phyloP scores from a whole-genome alignment of 1,284 basidiomycete species.

The Moniliophthora roreri region DNA sequence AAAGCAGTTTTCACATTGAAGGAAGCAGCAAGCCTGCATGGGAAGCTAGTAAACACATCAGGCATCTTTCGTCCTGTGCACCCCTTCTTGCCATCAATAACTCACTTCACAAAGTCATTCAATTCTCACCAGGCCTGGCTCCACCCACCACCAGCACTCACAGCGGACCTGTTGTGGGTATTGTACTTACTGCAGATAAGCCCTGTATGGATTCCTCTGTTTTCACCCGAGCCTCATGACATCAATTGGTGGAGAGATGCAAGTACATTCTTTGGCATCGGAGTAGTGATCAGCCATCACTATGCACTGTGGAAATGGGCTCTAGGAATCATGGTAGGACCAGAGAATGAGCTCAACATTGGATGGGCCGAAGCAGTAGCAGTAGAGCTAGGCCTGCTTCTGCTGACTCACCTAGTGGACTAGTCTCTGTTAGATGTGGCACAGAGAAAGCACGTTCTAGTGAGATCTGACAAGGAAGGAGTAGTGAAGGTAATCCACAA shows the following conservation, averaged over 20 bases:
- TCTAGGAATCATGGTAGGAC: slow-evolving; percentile 28
- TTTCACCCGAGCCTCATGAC: slow-evolving; percentile 19
- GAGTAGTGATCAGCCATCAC: slow-evolving; percentile 27
- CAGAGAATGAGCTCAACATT: slow-evolving; percentile 27
- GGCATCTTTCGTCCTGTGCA: slow-evolving; percentile 30
- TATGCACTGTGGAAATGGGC: slow-evolving; percentile 35
- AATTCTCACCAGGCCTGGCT: slow-evolving; percentile 12
- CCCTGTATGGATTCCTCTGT: slow-evolving; percentile 24
- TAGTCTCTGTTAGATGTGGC: slow-evolving; percentile 9
- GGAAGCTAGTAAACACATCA: slow-evolving; percentile 34
- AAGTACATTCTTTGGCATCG: slow-evolving; percentile 38
- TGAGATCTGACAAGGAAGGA: slow-evolving; percentile 30
- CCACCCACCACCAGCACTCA: slow-evolving; percentile 8
- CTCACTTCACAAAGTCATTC: slow-evolving; percentile 23
- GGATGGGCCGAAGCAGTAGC: slow-evolving; percentile 38
- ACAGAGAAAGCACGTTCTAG: slow-evolving; percentile 10
- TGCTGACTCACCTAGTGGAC: slow-evolving; percentile 15
- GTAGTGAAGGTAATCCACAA: slow-evolving; percentile 28
- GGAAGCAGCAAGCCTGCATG: slow-evolving; percentile 31
- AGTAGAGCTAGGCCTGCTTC: slow-evolving; percentile 31
- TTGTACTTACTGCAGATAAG: slow-evolving; percentile 16
- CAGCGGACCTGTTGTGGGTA: slow-evolving; percentile 23
- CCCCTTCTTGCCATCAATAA: slow-evolving; percentile 27
- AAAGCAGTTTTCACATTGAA: slow-evolving; percentile 13
- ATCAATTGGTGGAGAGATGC: slow-evolving; percentile 38